Evolutionary conservation across 768 basidiomycete genomes (phyloP).

Genomic region (Hericium coralloides): DNA sequence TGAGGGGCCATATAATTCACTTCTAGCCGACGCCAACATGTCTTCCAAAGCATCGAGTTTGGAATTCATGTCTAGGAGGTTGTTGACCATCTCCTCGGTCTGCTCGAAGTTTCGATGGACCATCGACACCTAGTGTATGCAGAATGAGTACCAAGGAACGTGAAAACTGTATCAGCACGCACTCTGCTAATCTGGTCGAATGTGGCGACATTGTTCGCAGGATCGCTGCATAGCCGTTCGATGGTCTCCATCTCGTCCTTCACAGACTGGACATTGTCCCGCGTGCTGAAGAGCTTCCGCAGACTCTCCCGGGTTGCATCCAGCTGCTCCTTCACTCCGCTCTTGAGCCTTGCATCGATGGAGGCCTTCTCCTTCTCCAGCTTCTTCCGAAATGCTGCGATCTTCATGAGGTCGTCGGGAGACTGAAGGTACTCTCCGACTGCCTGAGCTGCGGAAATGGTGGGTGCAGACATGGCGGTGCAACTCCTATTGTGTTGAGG

Average conservation of each 20-base stretch:
- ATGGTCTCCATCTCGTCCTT: conserved; percentile 82
- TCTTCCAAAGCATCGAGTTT: conserved; percentile 72
- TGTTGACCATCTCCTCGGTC: conserved; percentile 92
- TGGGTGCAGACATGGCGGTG: conserved; percentile 35
- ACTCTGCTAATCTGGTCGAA: conserved; percentile 97
- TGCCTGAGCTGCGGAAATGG: conserved; percentile 75
- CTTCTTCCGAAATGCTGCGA: conserved; percentile 84
- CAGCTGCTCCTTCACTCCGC: conserved; percentile 88
- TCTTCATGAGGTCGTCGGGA: conserved; percentile 87
- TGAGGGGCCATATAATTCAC: conserved; percentile 78
- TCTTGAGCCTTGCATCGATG: conserved; percentile 83
- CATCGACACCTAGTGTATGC: conserved; percentile 66
- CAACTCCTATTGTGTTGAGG: not conserved
- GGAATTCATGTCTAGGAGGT: conserved; percentile 85
- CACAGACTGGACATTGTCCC: conserved; percentile 68
- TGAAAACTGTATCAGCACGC: conserved; percentile 19
- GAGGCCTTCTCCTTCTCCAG: conserved; percentile 95
- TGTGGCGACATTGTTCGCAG: conserved; percentile 67
- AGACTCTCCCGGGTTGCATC: conserved; percentile 85
- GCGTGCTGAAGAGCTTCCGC: conserved; percentile 67
- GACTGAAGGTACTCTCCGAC: conserved; percentile 88
- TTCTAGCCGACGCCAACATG: conserved; percentile 66
- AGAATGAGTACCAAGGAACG: not conserved
- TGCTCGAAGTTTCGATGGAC: conserved; percentile 93
- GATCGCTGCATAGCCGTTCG: conserved; percentile 69